Evolutionary conservation across 306 rosid species (phyloP).

Genomic region (Acmispon strigosus): DNA sequence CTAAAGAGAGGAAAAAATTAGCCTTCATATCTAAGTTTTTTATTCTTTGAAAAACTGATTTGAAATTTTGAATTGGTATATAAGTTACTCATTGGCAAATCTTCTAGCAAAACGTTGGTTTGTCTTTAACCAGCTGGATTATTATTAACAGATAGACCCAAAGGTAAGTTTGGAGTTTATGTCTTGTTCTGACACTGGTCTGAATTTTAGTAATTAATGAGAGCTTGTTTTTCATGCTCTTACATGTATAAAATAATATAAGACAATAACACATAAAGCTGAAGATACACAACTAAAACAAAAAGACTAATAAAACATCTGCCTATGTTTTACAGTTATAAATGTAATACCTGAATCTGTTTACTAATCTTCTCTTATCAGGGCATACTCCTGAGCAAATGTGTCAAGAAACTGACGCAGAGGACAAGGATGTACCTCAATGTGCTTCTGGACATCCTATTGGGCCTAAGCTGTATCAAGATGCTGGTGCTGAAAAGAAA

Average conservation of each 20-base stretch:
- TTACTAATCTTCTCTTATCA: slow-evolving; percentile 13
- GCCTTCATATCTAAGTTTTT: slow-evolving; percentile 22
- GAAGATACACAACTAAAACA: background rate
- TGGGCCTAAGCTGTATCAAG: slow-evolving; percentile 29
- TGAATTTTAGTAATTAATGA: slow-evolving; percentile 1
- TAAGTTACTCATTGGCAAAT: slow-evolving; percentile 15
- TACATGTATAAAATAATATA: background rate
- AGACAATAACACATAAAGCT: background rate
- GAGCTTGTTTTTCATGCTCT: background rate
- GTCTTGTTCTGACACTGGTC: background rate
- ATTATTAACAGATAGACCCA: slow-evolving; percentile 5
- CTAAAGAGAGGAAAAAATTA: slow-evolving; percentile 7
- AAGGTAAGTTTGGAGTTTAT: background rate
- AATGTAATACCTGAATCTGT: slow-evolving; percentile 27
- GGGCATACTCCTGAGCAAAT: slow-evolving; percentile 20
- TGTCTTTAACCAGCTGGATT: slow-evolving; percentile 28
- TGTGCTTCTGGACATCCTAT: slow-evolving; percentile 22
- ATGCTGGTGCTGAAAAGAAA: slow-evolving; percentile 29
- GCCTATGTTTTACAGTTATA: background rate
- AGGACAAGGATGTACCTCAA: slow-evolving; percentile 24
- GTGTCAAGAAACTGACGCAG: slow-evolving; percentile 23
- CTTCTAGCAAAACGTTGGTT: slow-evolving; percentile 26
- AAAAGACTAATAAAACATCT: background rate
- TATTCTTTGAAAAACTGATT: background rate
- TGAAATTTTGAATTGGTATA: slow-evolving; percentile 1